Conservation (phyloP, 1,284 basidiomycete genomes). For the Moesziomyces parantarcticus region DNA sequence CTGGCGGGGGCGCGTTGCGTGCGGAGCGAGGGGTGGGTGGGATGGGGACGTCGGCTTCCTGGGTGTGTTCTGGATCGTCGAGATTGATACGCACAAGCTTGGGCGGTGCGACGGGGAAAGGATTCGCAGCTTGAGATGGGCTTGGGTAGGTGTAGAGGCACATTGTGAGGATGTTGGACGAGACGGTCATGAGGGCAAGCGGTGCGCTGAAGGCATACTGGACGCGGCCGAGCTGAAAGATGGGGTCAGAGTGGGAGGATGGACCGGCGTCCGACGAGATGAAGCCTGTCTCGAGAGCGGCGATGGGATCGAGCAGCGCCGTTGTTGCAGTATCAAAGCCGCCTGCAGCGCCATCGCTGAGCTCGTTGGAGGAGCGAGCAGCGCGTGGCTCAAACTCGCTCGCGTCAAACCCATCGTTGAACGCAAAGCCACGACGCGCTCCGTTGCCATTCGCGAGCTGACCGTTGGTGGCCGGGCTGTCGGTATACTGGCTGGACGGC, state of each 20-base stretch:
- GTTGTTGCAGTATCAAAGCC: conserved; percentile 9
- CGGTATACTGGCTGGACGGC: conserved; percentile 2
- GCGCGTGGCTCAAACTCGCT: not conserved
- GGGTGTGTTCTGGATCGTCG: conserved; percentile 60
- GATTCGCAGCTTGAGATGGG: conserved; percentile 17
- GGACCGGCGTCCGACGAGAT: conserved; percentile 51
- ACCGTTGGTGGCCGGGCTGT: conserved; percentile 1
- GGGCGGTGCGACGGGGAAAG: conserved; percentile 37
- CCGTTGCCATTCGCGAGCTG: conserved; percentile 2
- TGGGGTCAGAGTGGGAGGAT: conserved; percentile 36
- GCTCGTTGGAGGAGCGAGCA: not conserved
- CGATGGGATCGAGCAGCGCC: conserved; percentile 40
- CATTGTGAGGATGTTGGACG: conserved; percentile 65
- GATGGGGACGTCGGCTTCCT: conserved; percentile 61
- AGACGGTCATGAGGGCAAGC: conserved; percentile 57
- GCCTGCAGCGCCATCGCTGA: conserved; percentile 1
- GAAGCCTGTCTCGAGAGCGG: conserved; percentile 61
- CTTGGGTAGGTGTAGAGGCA: conserved; percentile 54
- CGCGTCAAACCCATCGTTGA: conserved; percentile 38
- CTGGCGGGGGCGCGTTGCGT: conserved; percentile 44
- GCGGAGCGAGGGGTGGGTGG: conserved; percentile 48
- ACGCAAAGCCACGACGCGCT: conserved; percentile 9
- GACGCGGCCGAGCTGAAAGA: conserved; percentile 65
- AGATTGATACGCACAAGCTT: conserved; percentile 64
- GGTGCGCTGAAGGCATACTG: conserved; percentile 66